Base-by-base conservation (phyloP, 2,329 filamentous ascomycete species). In the Pseudocercospora cruenta region DNA sequence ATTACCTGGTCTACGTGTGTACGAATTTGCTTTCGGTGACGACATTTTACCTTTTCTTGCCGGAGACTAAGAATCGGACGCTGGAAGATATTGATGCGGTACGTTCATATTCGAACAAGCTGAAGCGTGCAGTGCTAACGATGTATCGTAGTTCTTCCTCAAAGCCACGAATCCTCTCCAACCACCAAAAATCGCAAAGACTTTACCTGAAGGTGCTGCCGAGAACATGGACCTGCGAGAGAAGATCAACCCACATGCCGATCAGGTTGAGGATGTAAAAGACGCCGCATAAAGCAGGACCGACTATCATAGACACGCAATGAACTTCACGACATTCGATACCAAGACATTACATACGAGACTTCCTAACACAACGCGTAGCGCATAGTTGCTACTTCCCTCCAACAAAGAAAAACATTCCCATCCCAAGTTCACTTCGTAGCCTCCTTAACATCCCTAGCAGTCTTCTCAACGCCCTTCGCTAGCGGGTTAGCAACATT, bases 1-100 rank as follows among this genome's bases (percentile, higher is more conserved):
- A 74, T 60, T 73, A 74, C 28, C 19, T 73, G 19, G 71, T 90
- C 67, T 91, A 89, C 71, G 87, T 88, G 0, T 73, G 72, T 53
- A 88, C 89, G 75, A 89, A 89, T 74, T 81, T 83, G 67, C 77
- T 84, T 63, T 86, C 87, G 71, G 81, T 87, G 0, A 84, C 84
- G 0, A 65, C 69, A 3, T 70, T 75, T 31, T 76, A 75, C 58
- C 67, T 76, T n/a, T 73, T 74, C 39, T 21, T 67, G 8, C 72
- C 72, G 2, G 73, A 74, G 54, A 75, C 73, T 0, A 72, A 70
- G 49, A 70, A 72, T 21, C 60, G 74, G 43, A 72, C 70, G 7
- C 64, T 76, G 26, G 74, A 76, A 53, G 71, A 74, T 5, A 70
- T 75, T 31, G 74, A 76, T 63, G 72, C 69, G 12, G 51, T 55